Base-by-base conservation (phyloP, 495 filamentous ascomycete genomes). In the Elasticomyces elasticus region DNA sequence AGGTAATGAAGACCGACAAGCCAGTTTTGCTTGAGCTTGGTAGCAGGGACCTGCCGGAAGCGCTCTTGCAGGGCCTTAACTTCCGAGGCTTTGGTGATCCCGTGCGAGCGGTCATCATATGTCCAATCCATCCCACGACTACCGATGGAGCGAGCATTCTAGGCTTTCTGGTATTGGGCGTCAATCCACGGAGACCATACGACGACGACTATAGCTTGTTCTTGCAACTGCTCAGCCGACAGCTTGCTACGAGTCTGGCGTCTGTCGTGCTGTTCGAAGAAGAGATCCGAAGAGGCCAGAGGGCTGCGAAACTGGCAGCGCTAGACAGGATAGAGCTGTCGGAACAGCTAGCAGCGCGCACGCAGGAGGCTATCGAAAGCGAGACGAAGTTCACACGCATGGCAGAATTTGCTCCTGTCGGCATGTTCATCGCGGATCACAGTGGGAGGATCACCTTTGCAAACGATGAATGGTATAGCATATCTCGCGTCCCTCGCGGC, bases 301-400 rank as follows among this genome's bases (percentile, higher is more conserved):
- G 72, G 55, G 84, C 83, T 4, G 83, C 83, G 15, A 76, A 76
- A 22, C 68, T 84, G 33, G 83, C 83, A 12, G 79, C 79, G 9
- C 67, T 79, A 33, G 80, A 87, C 65, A 74, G 79, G 1, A 77
- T 84, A 45, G 75, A 83, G 57, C 74, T 87, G 5, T 82, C 79
- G 1, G 74, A 84, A 59, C 77, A 86, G 62, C 71, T 87, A 3
- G 79, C 80, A 46, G 70, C 78, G 10, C 72, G 79, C 44, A 85
- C 83, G 1, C 78, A 82, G 62, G 79, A 85, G 65, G 83, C 81
- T 1, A 72, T 77, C 20, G 81, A 86, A 61, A 82, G 75, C 56
- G 83, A 87, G 63, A 79, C 79, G n/a, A 79, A 77, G 49, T 87
- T 87, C 62, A 84, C 82, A 2, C 70, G 81, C 25, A 85, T 87